These are phyloP conservation scores for Botryotinia calthae DNA, from an alignment of 2,329 filamentous ascomycete species.

Conservation along the genomic window DNA sequence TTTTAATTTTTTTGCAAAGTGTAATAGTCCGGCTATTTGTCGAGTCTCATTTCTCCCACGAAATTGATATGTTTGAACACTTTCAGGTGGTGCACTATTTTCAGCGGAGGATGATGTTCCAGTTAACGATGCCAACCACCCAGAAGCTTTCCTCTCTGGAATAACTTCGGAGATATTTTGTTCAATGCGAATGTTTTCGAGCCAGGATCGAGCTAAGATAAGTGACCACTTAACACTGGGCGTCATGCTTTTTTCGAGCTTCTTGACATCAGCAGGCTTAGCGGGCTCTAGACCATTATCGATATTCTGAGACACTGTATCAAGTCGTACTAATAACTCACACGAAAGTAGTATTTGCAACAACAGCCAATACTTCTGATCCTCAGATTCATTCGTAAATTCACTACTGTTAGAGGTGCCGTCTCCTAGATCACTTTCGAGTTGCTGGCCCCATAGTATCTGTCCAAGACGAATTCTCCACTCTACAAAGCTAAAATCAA, in stretches of 20 bases:
- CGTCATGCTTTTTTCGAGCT: conserved; percentile 61
- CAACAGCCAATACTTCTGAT: conserved; percentile 65
- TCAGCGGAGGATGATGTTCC: conserved; percentile 39
- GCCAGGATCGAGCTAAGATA: conserved; percentile 61
- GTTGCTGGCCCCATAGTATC: conserved; percentile 61
- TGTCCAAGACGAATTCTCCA: conserved; percentile 73
- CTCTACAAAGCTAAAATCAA: conserved; percentile 71
- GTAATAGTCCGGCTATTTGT: conserved; percentile 59
- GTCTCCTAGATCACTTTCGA: conserved; percentile 51
- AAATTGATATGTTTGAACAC: conserved; percentile 40
- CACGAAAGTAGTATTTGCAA: conserved; percentile 64
- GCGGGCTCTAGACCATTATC: conserved; percentile 53
- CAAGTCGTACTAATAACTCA: conserved; percentile 63
- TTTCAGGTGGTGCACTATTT: conserved; percentile 46
- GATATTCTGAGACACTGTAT: conserved; percentile 60
- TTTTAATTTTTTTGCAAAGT: conserved; percentile 60
- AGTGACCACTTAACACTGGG: conserved; percentile 65
- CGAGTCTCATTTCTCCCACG: conserved; percentile 50
- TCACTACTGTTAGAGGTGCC: conserved; percentile 51
- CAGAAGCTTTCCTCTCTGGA: conserved; percentile 37
- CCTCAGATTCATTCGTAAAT: conserved; percentile 51
- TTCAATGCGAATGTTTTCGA: conserved; percentile 64
- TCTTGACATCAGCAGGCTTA: conserved; percentile 55
- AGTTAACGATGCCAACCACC: conserved; percentile 58
- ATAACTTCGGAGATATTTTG: conserved; percentile 40